Conservation (phyloP, 2,329 filamentous ascomycete genomes). For the Penicillium thymicola region DNA sequence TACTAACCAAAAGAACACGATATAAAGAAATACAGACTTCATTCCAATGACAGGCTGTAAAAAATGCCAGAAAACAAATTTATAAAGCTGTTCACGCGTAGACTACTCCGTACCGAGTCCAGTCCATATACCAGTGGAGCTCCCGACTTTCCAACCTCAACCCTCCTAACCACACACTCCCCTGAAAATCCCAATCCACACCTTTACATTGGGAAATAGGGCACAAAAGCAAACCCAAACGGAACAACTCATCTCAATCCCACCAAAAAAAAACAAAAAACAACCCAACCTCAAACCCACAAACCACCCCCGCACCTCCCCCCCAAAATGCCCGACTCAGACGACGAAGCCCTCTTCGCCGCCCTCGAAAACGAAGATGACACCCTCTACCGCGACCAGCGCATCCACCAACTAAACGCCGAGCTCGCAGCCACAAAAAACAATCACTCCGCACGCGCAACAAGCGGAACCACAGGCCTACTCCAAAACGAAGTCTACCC, state of each 20-base stretch:
- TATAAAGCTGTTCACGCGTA: neutral
- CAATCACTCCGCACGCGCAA: constrained; percentile 30
- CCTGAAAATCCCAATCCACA: neutral
- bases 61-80: neutral
- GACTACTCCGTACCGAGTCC: neutral
- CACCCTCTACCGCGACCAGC: constrained; percentile 54
- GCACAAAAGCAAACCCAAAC: neutral
- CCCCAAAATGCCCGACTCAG: constrained; percentile 44
- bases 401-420: constrained; percentile 58
- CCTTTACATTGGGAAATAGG: neutral
- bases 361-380: constrained; percentile 55
- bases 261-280: neutral
- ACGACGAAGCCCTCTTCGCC: constrained; percentile 60
- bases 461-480: constrained; percentile 29
- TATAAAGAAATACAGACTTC: neutral
- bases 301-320: constrained; percentile 7
- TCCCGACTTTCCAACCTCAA: constrained; percentile 1
- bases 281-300: neutral
- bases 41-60: neutral
- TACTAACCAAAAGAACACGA: neutral
- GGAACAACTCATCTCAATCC: neutral
- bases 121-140: constrained; percentile 8
- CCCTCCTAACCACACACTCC: constrained; percentile 6
- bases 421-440: constrained; percentile 52
- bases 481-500: constrained; percentile 34